Evolutionary conservation across 164 flowering plant genomes (phyloP).

Genomic region (Houttuynia cordata): DNA sequence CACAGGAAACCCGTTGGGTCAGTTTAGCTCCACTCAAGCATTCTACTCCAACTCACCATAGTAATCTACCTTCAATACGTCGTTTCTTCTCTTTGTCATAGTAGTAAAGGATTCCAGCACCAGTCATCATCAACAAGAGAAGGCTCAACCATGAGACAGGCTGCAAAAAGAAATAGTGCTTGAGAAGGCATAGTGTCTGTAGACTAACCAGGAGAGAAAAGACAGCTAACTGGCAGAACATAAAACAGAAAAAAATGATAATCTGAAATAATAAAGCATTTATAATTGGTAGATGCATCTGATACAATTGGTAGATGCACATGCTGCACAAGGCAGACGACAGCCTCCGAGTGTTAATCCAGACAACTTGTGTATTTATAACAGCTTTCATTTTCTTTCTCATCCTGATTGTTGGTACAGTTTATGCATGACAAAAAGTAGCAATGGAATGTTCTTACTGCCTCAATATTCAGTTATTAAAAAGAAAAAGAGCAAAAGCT

Average conservation of each 20-base stretch:
- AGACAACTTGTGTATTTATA: too few relatives aligned
- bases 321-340: too few relatives aligned
- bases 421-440: too few relatives aligned
- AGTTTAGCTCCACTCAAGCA: background rate
- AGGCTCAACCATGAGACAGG: slow-evolving; percentile 96
- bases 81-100: slow-evolving; percentile 77
- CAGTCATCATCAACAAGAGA: slow-evolving; percentile 59
- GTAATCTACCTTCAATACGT: slow-evolving; percentile 90
- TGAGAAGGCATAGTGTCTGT: background rate
- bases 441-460: too few relatives aligned
- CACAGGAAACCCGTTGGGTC: background rate
- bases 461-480: too few relatives aligned
- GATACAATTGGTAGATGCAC: too few relatives aligned
- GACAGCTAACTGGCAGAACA: background rate
- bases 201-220: background rate
- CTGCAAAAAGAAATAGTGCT: slow-evolving; percentile 27
- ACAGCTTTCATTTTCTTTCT: too few relatives aligned
- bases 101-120: slow-evolving; percentile 66
- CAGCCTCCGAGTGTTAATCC: too few relatives aligned
- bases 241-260: background rate
- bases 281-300: too few relatives aligned
- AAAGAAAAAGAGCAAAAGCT: too few relatives aligned
- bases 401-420: too few relatives aligned
- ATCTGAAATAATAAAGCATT: too few relatives aligned
- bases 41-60: slow-evolving; percentile 59